Evolutionary conservation across 306 rosid species (phyloP).

Genomic region (Urtica urens): DNA sequence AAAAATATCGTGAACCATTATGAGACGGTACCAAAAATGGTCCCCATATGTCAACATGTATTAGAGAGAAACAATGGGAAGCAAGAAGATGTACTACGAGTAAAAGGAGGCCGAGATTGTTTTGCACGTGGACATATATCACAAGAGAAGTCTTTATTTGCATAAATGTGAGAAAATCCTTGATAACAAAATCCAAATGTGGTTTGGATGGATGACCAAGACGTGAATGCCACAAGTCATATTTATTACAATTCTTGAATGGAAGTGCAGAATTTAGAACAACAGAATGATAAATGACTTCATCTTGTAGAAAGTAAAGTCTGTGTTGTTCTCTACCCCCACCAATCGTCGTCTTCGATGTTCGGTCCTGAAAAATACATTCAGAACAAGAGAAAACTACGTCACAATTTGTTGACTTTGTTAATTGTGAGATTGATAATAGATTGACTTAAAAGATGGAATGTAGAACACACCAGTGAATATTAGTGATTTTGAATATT

Average conservation of each 20-base stretch:
- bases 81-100: not conserved
- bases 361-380: slow-evolving; percentile 5
- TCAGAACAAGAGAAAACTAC: not conserved
- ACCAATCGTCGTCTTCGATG: slow-evolving; percentile 2
- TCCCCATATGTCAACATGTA: slow-evolving; percentile 15
- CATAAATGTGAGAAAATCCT: not conserved
- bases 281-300: not conserved
- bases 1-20: not conserved
- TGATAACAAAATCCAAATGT: not conserved
- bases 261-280: no score
- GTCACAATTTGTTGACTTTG: slow-evolving; percentile 2
- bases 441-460: slow-evolving; percentile 2
- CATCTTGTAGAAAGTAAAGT: not conserved
- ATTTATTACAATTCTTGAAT: slow-evolving; percentile 4
- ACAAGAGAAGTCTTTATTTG: not conserved
- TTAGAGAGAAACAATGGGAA: not conserved
- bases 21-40: not conserved
- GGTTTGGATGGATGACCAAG: slow-evolving; percentile 2
- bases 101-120: not conserved
- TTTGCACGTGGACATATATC: slow-evolving; percentile 1
- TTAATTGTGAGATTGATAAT: slow-evolving; percentile 7
- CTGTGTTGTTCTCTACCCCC: not conserved
- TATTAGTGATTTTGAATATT: not conserved
- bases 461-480: not conserved
- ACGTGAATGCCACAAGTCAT: slow-evolving; percentile 3